Base-by-base conservation (phyloP, 2,329 filamentous ascomycete genomes). In the Davidsoniella neocaledoniae region DNA sequence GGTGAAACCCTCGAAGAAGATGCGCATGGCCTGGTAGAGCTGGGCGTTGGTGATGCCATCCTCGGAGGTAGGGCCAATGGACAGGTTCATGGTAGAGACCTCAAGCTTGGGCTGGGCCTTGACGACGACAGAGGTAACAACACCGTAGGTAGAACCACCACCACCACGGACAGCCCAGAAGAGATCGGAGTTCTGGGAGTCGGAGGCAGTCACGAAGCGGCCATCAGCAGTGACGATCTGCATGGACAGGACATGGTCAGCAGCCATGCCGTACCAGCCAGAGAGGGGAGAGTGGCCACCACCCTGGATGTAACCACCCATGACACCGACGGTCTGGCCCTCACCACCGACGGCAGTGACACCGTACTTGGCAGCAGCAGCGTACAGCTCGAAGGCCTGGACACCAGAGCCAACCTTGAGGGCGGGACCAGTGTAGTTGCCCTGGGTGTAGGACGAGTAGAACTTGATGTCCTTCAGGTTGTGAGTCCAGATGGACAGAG, bases 351-450 rank as follows among this genome's bases (percentile, higher is more conserved):
- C 49, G 29, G 53, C 48, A 17, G 52, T 54, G 29, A 55, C 50
- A 33, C 61, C 45, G 0, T 57, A 51, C 42, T 65, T 48, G 1
- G 68, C 66, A 9, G 63, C 60, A 43, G 48, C 48, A 17, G 59
- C 56, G 36, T 70, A 62, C 0, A 65, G 64, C 38, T 79, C 72
- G 21, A 58, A 63, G 0, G 64, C 72, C 40, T 68, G 63, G 0
- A 77, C 66, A 37, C 76, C 76, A 4, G 75, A 69, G 2, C 69
- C 73, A 26, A 79, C 57, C 19, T 66, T 73, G n/a, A 76, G 61
- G 0, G 73, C 73, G 14, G 63, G 63, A 6, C 75, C 74, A 0
- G 53, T 59, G 57, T 78, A 80, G 33, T 62, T 52, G 2, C 57
- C 33, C 17, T 63, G 59, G 4, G 60, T 58, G 44, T 65, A 72